These are phyloP conservation scores for Bassia scoparia DNA, from an alignment of 148 eudicot species.

Conservation along the genomic window DNA sequence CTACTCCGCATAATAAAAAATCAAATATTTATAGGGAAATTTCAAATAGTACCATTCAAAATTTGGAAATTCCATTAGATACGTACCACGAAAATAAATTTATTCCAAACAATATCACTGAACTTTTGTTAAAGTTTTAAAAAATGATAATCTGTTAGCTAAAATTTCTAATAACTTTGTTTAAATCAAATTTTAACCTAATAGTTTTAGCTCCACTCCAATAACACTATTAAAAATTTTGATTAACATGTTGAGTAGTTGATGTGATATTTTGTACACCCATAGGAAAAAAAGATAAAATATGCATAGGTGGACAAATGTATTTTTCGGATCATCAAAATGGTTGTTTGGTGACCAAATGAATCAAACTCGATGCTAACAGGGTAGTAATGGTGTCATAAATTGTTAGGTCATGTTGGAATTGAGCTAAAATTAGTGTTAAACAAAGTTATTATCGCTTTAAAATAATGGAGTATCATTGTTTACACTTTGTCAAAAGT, in stretches of 20 bases:
- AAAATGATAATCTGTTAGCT: neutral
- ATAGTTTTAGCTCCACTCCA: neutral
- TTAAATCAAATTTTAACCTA: neutral
- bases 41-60: neutral
- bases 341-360: neutral
- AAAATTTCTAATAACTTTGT: too few species aligned
- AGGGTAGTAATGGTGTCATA: neutral
- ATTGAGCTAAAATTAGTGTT: neutral
- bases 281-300: neutral
- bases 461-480: too few species aligned
- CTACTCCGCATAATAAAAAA: too few species aligned
- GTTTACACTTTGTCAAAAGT: too few species aligned
- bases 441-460: neutral
- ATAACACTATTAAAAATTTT: too few species aligned
- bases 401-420: neutral
- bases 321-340: neutral
- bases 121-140: too few species aligned
- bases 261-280: neutral
- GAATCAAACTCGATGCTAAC: neutral
- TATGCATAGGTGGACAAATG: neutral
- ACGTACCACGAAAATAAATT: neutral
- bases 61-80: neutral
- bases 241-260: neutral
- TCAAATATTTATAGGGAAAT: too few species aligned
- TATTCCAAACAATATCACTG: neutral